A percentile compares a stretch with the other conserved stretches of the same genome.
These are phyloP conservation scores for Wakefieldia striispora DNA, from an alignment of 768 basidiomycete species.

Conservation along the genomic window DNA sequence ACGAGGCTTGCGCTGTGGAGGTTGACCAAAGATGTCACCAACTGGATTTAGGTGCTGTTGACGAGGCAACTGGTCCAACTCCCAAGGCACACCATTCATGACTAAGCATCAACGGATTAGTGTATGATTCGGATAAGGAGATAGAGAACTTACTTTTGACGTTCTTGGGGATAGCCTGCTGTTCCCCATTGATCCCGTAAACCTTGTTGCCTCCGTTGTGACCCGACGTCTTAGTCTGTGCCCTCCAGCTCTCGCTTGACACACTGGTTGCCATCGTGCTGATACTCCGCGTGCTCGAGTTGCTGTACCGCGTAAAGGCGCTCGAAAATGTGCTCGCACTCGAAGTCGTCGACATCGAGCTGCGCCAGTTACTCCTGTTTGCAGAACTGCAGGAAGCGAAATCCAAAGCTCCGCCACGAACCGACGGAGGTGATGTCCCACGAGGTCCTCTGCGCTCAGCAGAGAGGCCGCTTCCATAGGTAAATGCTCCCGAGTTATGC, in stretches of 20 bases:
- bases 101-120: constrained; percentile 39
- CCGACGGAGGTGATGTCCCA: constrained; percentile 58
- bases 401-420: constrained; percentile 48
- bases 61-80: constrained; percentile 65
- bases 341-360: constrained; percentile 66
- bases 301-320: constrained; percentile 77
- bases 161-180: constrained; percentile 54
- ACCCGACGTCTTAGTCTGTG: constrained; percentile 30
- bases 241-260: constrained; percentile 72
- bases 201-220: constrained; percentile 10
- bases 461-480: constrained; percentile 9
- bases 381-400: constrained; percentile 47
- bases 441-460: constrained; percentile 40
- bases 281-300: constrained; percentile 64
- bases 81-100: constrained; percentile 77
- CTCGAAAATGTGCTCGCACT: constrained; percentile 68
- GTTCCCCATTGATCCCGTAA: constrained; percentile 19
- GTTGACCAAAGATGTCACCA: constrained; percentile 57
- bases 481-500: constrained; percentile 8
- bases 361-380: constrained; percentile 64
- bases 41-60: constrained; percentile 59
- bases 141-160: constrained; percentile 71
- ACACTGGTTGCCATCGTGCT: constrained; percentile 82
- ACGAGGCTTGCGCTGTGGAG: constrained; percentile 61
- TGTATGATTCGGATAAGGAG: background rate